These are phyloP conservation scores for Kondoa subrosea DNA, from an alignment of 768 basidiomycete species.

Conservation along the genomic window DNA sequence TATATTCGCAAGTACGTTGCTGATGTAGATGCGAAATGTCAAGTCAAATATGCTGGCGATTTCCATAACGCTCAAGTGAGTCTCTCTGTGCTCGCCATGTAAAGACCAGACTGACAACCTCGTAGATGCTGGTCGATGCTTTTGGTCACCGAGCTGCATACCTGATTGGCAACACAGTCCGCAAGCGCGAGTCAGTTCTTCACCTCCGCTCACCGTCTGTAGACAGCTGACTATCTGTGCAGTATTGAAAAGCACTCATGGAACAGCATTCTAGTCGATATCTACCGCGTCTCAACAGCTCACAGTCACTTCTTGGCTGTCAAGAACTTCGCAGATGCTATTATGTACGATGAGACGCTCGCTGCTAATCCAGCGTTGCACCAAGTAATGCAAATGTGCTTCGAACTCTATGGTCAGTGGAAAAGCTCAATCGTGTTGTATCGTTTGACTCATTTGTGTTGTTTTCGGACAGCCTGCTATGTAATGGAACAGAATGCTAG, in stretches of 20 bases:
- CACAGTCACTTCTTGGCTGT: conserved; percentile 29
- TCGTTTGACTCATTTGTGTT: too few species aligned
- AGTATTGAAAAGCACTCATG: conserved; percentile 21
- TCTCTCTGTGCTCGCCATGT: background rate
- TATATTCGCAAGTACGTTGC: conserved; percentile 22
- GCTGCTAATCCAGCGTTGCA: conserved; percentile 22
- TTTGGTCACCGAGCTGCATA: conserved; percentile 28
- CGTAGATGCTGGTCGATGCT: conserved; percentile 25
- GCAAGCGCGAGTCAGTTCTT: conserved; percentile 20
- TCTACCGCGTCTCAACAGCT: conserved; percentile 21
- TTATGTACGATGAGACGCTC: conserved; percentile 23
- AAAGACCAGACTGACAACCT: background rate
- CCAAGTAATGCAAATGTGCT: conserved; percentile 31
- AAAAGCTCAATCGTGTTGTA: conserved; percentile 24
- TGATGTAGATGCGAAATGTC: conserved; percentile 16
- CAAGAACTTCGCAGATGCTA: conserved; percentile 27
- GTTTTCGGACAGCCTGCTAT: background rate
- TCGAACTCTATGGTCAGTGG: conserved; percentile 33
- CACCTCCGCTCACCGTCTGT: background rate
- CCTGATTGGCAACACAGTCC: conserved; percentile 22
- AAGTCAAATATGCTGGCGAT: conserved; percentile 24
- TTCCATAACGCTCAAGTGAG: conserved; percentile 13
- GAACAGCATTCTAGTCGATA: conserved; percentile 20
- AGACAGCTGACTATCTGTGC: background rate
- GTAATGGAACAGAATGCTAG: conserved; percentile 34